phyloP scores from a whole-genome alignment of 2,329 filamentous ascomycete genomes.

The Nemania sp. region DNA sequence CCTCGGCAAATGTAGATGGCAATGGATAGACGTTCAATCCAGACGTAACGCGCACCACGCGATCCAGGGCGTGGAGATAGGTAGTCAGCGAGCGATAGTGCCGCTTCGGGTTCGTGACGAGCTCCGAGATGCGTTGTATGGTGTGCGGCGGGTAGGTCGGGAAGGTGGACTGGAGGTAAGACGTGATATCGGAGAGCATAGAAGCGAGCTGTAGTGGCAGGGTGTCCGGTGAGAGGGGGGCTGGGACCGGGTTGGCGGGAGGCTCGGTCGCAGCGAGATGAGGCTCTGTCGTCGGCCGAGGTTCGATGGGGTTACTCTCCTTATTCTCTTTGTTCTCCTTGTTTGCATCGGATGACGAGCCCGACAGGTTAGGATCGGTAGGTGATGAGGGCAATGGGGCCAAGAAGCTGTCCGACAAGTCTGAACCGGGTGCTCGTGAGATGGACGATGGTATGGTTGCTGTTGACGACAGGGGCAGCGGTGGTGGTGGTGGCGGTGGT shows the following conservation, averaged over 20 bases:
- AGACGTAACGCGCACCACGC: constrained; percentile 88
- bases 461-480: constrained; percentile 19
- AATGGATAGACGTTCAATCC: constrained; percentile 81
- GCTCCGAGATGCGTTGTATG: constrained; percentile 87
- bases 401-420: constrained; percentile 48
- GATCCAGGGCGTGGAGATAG: constrained; percentile 88
- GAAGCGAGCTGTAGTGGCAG: constrained; percentile 68
- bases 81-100: constrained; percentile 83
- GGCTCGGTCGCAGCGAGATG: constrained; percentile 40
- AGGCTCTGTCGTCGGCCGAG: background rate
- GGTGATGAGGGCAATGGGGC: constrained; percentile 54
- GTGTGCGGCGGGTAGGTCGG: constrained; percentile 82
- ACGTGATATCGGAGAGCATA: constrained; percentile 64
- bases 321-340: constrained; percentile 70
- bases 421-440: constrained; percentile 43
- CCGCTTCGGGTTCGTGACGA: constrained; percentile 73
- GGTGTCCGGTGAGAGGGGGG: constrained; percentile 44
- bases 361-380: constrained; percentile 40
- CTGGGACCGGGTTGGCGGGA: constrained; percentile 34
- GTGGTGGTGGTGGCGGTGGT: constrained; percentile 44
- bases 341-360: constrained; percentile 61
- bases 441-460: constrained; percentile 36
- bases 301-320: constrained; percentile 57
- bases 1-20: constrained; percentile 66
- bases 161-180: constrained; percentile 70